Conservation (phyloP, 202 grass and related monocot genomes). For the Brachypodium distachyon region DNA sequence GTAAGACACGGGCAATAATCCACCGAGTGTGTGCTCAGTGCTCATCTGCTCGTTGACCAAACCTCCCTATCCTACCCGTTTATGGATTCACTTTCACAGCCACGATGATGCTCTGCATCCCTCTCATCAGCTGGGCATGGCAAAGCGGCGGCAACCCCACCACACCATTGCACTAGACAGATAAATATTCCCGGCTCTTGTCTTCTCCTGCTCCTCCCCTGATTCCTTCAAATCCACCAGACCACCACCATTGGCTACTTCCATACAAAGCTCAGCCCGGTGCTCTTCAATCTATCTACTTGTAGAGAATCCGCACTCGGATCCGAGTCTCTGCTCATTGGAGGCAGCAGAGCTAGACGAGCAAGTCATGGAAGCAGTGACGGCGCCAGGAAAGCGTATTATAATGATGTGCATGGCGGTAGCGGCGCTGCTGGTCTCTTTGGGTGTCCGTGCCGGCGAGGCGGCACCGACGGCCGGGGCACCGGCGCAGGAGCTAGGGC, state of each 20-base stretch:
- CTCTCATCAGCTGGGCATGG: neutral
- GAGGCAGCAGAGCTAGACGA: neutral
- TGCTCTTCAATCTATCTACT: neutral
- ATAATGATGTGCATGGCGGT: constrained; percentile 5
- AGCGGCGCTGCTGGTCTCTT: constrained; percentile 14
- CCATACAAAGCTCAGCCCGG: neutral
- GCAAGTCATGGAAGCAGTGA: neutral
- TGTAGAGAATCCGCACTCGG: neutral
- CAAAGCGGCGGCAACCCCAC: neutral
- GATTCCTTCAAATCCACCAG: no score
- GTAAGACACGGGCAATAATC: neutral
- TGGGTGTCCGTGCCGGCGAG: neutral
- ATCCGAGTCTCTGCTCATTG: neutral
- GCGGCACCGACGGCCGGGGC: neutral
- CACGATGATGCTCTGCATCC: neutral
- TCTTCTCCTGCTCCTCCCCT: constrained; percentile 16
- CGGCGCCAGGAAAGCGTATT: neutral
- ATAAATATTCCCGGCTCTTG: constrained; percentile 19
- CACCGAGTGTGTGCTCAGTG: neutral
- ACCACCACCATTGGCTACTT: neutral
- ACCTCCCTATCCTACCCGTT: neutral
- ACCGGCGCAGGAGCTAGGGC: constrained; percentile 33
- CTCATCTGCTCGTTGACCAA: constrained; percentile 26
- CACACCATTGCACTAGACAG: neutral
- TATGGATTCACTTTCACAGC: neutral